A percentile compares a stretch with the other conserved stretches of the same genome.
Conservation (phyloP, 495 filamentous ascomycete genomes). For the Neurospora pannonica region DNA sequence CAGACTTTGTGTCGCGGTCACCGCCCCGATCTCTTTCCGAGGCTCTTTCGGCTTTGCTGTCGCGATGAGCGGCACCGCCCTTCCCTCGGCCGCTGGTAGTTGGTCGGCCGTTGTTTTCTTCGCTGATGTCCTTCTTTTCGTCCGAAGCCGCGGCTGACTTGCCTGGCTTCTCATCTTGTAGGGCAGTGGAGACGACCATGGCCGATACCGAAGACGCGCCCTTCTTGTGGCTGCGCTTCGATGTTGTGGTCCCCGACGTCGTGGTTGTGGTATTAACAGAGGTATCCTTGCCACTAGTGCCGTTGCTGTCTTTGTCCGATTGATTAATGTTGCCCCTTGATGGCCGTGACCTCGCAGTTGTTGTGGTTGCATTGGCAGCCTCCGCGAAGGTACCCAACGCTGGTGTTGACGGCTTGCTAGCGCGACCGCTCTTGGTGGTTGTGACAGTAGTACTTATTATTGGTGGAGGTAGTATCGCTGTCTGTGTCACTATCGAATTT, state of each 20-base stretch:
- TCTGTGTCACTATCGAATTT: slow-evolving; percentile 22
- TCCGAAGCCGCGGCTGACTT: not conserved
- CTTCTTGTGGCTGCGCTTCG: slow-evolving; percentile 68
- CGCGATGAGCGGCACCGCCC: not conserved
- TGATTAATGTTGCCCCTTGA: slow-evolving; percentile 12
- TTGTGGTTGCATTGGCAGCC: slow-evolving; percentile 20
- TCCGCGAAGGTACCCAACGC: slow-evolving; percentile 44
- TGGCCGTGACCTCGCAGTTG: slow-evolving; percentile 12
- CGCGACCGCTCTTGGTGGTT: slow-evolving; percentile 47
- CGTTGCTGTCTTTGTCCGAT: not conserved
- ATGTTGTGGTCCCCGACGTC: not conserved
- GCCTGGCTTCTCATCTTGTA: not conserved
- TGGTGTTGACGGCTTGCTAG: slow-evolving; percentile 57
- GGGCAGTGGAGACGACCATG: slow-evolving; percentile 9
- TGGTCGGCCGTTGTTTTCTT: slow-evolving; percentile 3
- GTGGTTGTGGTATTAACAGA: slow-evolving; percentile 5
- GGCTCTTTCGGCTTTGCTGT: not conserved
- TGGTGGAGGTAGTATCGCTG: slow-evolving; percentile 22
- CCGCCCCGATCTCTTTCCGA: not conserved
- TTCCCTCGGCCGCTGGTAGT: not conserved
- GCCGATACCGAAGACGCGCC: slow-evolving; percentile 34
- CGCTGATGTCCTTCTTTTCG: slow-evolving; percentile 2
- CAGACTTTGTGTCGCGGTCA: not conserved
- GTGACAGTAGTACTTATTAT: slow-evolving; percentile 25
- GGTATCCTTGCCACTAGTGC: not conserved